phyloP scores from a whole-genome alignment of 129 eudicot species.

The Kitagawia praeruptora region DNA sequence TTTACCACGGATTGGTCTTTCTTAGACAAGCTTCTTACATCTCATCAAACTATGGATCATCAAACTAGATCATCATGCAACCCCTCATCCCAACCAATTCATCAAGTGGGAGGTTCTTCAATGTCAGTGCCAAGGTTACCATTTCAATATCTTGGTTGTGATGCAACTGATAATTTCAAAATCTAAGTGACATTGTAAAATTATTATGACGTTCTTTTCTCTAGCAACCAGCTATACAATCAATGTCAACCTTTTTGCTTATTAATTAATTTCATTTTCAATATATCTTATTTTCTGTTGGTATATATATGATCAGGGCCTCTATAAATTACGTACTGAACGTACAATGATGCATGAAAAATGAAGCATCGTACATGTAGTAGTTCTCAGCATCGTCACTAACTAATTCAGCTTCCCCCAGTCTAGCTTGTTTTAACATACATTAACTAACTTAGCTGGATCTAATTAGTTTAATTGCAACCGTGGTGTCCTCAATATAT shows the following conservation, averaged over 20 bases:
- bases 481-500: no score
- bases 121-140: slow-evolving; percentile 37
- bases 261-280: neutral
- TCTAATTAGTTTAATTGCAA: no score
- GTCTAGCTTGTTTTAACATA: no score
- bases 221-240: neutral
- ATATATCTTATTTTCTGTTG: neutral
- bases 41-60: slow-evolving; percentile 38
- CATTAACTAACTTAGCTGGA: no score
- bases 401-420: no score
- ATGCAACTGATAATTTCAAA: slow-evolving; percentile 38
- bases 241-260: slow-evolving; percentile 2
- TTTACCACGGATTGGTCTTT: slow-evolving; percentile 62
- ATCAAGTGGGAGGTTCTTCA: slow-evolving; percentile 21
- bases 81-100: slow-evolving; percentile 30
- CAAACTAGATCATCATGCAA: slow-evolving; percentile 23
- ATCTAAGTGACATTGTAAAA: slow-evolving; percentile 38
- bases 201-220: neutral
- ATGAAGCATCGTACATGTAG: no score
- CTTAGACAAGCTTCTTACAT: slow-evolving; percentile 73
- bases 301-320: neutral
- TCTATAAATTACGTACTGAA: neutral
- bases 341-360: no score
- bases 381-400: no score
- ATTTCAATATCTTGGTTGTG: slow-evolving; percentile 46